Conservation (phyloP, 768 basidiomycete genomes). For the Trametes gibbosa region DNA sequence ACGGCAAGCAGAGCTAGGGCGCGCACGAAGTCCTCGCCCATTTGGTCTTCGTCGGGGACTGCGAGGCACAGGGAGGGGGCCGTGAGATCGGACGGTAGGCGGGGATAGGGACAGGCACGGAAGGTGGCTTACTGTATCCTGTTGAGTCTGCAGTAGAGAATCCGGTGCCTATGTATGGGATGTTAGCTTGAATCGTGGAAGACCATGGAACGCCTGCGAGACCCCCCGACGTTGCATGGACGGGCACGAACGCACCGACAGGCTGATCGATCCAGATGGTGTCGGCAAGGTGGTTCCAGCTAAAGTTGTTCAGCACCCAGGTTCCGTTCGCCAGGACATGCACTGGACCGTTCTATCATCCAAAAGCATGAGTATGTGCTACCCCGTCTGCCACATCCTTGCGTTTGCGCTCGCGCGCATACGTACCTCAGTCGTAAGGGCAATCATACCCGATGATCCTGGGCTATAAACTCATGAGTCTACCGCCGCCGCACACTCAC, state of each 20-base stretch:
- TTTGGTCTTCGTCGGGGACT: conserved; percentile 65
- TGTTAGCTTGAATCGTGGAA: not conserved
- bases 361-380: not conserved
- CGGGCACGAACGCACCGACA: conserved; percentile 34
- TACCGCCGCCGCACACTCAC: not conserved
- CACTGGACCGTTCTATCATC: conserved; percentile 61
- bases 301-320: conserved; percentile 47
- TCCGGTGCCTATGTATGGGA: conserved; percentile 43
- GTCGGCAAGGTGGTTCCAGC: conserved; percentile 62
- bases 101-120: not conserved
- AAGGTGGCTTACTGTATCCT: conserved; percentile 50
- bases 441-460: conserved; percentile 65
- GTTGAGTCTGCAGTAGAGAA: conserved; percentile 60
- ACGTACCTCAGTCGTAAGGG: conserved; percentile 53
- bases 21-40: conserved; percentile 50
- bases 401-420: too few species aligned
- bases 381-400: not conserved
- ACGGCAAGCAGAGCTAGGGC: not conserved
- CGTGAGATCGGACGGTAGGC: not conserved
- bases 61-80: not conserved
- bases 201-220: not conserved
- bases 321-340: conserved; percentile 51
- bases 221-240: not conserved
- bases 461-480: conserved; percentile 36
- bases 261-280: conserved; percentile 73